Evolutionary conservation across 257 asterid genomes (phyloP).

Genomic region (Solanum medicagineum): DNA sequence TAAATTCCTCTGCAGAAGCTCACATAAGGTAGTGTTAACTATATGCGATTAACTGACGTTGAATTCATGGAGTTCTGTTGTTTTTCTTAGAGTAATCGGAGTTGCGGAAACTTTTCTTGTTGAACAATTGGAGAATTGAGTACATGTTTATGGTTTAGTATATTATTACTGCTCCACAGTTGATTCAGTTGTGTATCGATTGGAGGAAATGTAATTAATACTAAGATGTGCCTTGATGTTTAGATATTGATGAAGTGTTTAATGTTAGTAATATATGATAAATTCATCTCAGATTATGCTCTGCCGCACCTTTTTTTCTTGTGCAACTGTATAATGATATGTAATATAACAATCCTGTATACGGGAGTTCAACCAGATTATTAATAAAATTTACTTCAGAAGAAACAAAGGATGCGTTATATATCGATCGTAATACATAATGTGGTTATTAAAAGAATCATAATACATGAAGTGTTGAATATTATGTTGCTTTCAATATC

Average conservation of each 20-base stretch:
- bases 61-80: background rate
- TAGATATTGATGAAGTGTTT: background rate
- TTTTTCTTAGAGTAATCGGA: background rate
- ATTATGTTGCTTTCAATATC: background rate
- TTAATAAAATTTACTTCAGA: background rate
- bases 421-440: background rate
- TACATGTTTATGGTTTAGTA: background rate
- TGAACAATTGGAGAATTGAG: background rate
- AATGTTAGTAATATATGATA: background rate
- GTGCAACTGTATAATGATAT: background rate
- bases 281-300: background rate
- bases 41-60: background rate
- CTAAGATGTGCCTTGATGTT: background rate
- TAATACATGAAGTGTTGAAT: background rate
- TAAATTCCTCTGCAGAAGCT: background rate
- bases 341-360: background rate
- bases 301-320: background rate
- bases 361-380: background rate
- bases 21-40: background rate
- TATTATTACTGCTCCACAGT: background rate
- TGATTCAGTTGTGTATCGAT: background rate
- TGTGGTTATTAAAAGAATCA: background rate
- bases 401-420: background rate
- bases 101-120: background rate
- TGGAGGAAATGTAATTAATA: background rate